Conservation (phyloP, 805 yeast genomes). For the Candida khao-thaluensis region DNA sequence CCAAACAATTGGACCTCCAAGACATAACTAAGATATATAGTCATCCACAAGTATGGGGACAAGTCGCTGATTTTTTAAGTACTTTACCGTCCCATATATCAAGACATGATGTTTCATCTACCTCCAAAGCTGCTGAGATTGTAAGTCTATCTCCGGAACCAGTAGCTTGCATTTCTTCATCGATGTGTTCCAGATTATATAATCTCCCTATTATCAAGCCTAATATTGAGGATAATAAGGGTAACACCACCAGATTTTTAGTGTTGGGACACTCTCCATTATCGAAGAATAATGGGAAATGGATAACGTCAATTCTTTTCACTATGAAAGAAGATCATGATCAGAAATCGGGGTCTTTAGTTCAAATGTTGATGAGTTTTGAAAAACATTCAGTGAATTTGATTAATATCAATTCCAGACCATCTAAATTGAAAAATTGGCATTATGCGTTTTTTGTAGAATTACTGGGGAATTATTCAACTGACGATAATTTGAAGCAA, state of each 20-base stretch:
- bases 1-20: slow-evolving; percentile 43
- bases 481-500: slow-evolving; percentile 24
- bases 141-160: slow-evolving; percentile 42
- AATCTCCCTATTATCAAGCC: slow-evolving; percentile 52
- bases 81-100: slow-evolving; percentile 28
- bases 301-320: slow-evolving; percentile 60
- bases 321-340: slow-evolving; percentile 58
- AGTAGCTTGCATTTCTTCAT: slow-evolving; percentile 72
- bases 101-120: slow-evolving; percentile 67
- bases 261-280: slow-evolving; percentile 45
- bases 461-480: slow-evolving; percentile 43
- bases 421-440: slow-evolving; percentile 68
- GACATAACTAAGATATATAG: slow-evolving; percentile 66
- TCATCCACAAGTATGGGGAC: slow-evolving; percentile 99
- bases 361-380: slow-evolving; percentile 60
- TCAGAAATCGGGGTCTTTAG: slow-evolving; percentile 68
- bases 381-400: slow-evolving; percentile 58
- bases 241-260: slow-evolving; percentile 85
- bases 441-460: slow-evolving; percentile 82
- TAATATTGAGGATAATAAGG: slow-evolving; percentile 67
- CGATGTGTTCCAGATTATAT: slow-evolving; percentile 61
- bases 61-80: slow-evolving; percentile 59
- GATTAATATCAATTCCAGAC: slow-evolving; percentile 74
- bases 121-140: slow-evolving; percentile 79
- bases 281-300: slow-evolving; percentile 2